A percentile compares a stretch with the other conserved stretches of the same genome.
Evolutionary conservation across 768 basidiomycete genomes (phyloP).

Genomic region (Kwoniella shandongensis): DNA sequence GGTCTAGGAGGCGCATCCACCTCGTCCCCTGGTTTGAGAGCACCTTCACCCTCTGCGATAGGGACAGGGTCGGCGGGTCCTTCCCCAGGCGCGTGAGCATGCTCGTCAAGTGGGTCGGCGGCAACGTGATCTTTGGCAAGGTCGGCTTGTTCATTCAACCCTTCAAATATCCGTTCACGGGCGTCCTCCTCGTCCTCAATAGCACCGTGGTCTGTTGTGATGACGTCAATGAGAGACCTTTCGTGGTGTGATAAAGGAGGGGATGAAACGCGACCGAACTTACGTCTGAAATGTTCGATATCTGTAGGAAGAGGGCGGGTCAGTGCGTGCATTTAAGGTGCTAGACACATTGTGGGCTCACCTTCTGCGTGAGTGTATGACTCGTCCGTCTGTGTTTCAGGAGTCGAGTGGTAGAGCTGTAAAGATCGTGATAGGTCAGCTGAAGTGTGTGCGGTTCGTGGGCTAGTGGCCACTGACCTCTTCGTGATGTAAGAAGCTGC

Average conservation of each 20-base stretch:
- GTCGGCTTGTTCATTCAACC: conserved; percentile 59
- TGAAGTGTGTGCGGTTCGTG: too few relatives aligned
- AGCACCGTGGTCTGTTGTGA: conserved; percentile 64
- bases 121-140: conserved; percentile 64
- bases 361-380: conserved; percentile 93
- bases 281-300: conserved; percentile 76
- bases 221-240: conserved; percentile 5
- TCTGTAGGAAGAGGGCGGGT: conserved; percentile 32
- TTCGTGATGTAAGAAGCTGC: conserved; percentile 74
- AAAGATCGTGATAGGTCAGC: not conserved
- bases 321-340: not conserved
- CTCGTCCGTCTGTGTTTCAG: conserved; percentile 95
- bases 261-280: not conserved
- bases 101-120: conserved; percentile 54
- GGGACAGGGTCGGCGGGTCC: conserved; percentile 21
- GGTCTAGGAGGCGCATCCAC: conserved; percentile 22
- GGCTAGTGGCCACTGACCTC: conserved; percentile 65
- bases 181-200: conserved; percentile 84
- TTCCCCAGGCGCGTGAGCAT: conserved; percentile 44
- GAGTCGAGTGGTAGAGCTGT: conserved; percentile 86
- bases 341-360: conserved; percentile 28
- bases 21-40: conserved; percentile 32
- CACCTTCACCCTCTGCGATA: conserved; percentile 4
- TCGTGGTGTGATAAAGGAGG: not conserved
- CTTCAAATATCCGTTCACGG: conserved; percentile 79